phyloP scores from a whole-genome alignment of 495 filamentous ascomycete species.

The Aspergillus saccharolyticus region DNA sequence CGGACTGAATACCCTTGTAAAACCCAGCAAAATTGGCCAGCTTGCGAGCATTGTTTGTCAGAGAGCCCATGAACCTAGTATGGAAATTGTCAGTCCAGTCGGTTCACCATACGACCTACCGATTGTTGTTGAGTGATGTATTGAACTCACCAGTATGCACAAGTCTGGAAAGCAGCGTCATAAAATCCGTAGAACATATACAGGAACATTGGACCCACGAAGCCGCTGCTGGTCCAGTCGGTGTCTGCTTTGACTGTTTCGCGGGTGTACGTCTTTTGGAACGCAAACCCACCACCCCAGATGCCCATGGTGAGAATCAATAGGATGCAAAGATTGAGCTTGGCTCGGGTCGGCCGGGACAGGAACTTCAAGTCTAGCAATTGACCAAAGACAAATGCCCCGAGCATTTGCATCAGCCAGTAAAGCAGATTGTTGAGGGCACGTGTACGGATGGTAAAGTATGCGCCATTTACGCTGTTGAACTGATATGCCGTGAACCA shows the following conservation, averaged over 20 bases:
- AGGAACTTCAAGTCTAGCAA: conserved; percentile 62
- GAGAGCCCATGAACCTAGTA: conserved; percentile 80
- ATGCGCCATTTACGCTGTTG: conserved; percentile 52
- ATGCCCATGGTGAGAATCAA: conserved; percentile 72
- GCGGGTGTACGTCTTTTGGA: conserved; percentile 61
- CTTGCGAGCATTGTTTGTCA: conserved; percentile 87
- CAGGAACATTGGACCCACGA: conserved; percentile 79
- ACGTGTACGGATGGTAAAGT: conserved; percentile 78
- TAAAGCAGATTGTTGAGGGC: conserved; percentile 82
- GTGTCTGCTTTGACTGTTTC: conserved; percentile 39
- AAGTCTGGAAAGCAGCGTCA: conserved; percentile 82
- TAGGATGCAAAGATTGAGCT: conserved; percentile 59
- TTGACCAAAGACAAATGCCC: conserved; percentile 72
- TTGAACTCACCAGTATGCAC: conserved; percentile 72
- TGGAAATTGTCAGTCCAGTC: conserved; percentile 2
- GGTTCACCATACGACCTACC: neutral
- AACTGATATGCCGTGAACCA: conserved; percentile 51
- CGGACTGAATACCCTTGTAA: conserved; percentile 96
- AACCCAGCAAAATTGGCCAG: conserved; percentile 91
- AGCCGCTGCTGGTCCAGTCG: conserved; percentile 65
- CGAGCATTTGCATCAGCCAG: conserved; percentile 84
- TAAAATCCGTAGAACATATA: conserved; percentile 94
- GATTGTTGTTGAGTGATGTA: neutral
- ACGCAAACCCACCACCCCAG: conserved; percentile 86
- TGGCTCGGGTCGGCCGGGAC: conserved; percentile 70